Evolutionary conservation across 2,329 filamentous ascomycete genomes (phyloP).

Genomic region (Colletotrichum neosansevieriae): DNA sequence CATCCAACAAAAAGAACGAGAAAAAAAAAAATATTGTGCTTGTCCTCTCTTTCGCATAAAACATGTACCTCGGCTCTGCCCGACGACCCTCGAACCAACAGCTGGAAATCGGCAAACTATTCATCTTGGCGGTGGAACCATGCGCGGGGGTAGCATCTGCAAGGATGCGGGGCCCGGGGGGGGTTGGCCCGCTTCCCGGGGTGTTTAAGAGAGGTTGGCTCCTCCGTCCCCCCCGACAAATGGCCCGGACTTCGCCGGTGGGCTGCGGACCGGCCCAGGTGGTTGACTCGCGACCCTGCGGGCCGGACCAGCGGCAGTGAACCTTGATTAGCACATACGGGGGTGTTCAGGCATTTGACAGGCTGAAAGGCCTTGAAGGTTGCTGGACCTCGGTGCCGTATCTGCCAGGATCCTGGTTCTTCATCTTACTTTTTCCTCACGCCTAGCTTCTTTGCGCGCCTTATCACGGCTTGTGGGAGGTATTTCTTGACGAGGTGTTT

Average conservation of each 20-base stretch:
- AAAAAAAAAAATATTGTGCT: neutral
- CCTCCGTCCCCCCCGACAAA: neutral
- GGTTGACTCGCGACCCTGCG: conserved; percentile 30
- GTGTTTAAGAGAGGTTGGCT: neutral
- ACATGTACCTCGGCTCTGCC: too few species aligned
- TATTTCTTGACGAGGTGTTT: neutral
- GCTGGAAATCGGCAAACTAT: neutral
- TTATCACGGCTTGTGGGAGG: neutral
- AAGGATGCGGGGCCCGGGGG: conserved; percentile 19
- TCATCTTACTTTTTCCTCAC: conserved; percentile 17
- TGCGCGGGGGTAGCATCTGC: conserved; percentile 7
- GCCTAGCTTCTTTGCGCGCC: neutral
- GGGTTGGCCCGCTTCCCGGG: conserved; percentile 12
- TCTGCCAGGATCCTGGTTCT: conserved; percentile 10
- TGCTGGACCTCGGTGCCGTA: conserved; percentile 1
- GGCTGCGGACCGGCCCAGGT: neutral
- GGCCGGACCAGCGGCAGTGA: conserved; percentile 17
- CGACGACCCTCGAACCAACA: neutral
- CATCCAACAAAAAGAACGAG: neutral
- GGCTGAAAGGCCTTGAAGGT: neutral
- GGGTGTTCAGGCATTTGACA: conserved; percentile 1
- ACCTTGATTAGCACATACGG: conserved; percentile 6
- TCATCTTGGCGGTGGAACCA: conserved; percentile 10
- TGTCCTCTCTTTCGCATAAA: neutral
- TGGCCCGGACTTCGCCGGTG: conserved; percentile 5